phyloP scores from a whole-genome alignment of 441 rosid genomes.

The Erodium texanum region DNA sequence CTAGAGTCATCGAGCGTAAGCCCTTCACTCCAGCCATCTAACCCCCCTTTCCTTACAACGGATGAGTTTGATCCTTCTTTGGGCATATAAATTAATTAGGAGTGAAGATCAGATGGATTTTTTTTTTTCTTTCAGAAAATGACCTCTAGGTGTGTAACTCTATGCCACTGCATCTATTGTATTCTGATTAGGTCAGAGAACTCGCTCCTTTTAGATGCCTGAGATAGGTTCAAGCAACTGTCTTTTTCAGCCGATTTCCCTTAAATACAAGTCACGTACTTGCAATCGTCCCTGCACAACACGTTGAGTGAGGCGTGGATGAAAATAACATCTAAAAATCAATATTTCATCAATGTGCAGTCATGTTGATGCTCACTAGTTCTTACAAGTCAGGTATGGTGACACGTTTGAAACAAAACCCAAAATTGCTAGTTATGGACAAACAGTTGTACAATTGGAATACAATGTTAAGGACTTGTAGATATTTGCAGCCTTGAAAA shows the following conservation, averaged over 20 bases:
- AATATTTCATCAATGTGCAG: not conserved
- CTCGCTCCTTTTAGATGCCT: constrained; percentile 13
- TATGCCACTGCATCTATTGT: not conserved
- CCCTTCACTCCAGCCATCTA: constrained; percentile 23
- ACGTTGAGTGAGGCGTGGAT: not conserved
- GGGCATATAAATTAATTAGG: no score
- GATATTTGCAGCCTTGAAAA: not conserved
- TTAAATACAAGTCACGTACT: not conserved
- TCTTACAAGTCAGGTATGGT: not conserved
- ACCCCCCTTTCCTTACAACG: no score
- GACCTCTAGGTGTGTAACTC: constrained; percentile 29
- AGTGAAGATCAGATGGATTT: constrained; percentile 20
- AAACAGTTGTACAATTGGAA: not conserved
- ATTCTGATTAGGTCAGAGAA: constrained; percentile 23
- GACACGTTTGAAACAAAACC: not conserved
- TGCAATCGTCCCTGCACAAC: not conserved
- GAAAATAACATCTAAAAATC: not conserved
- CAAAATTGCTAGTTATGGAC: not conserved
- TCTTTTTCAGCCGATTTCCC: constrained; percentile 8
- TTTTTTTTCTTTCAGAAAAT: constrained; percentile 30
- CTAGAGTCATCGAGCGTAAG: constrained; percentile 72
- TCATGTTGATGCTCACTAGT: no score
- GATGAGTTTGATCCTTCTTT: no score
- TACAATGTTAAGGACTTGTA: not conserved
- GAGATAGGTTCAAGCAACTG: constrained; percentile 26